These are phyloP conservation scores for Pythium oligandrum DNA, from an alignment of 352 stramenopile genomes.

Conservation along the genomic window DNA sequence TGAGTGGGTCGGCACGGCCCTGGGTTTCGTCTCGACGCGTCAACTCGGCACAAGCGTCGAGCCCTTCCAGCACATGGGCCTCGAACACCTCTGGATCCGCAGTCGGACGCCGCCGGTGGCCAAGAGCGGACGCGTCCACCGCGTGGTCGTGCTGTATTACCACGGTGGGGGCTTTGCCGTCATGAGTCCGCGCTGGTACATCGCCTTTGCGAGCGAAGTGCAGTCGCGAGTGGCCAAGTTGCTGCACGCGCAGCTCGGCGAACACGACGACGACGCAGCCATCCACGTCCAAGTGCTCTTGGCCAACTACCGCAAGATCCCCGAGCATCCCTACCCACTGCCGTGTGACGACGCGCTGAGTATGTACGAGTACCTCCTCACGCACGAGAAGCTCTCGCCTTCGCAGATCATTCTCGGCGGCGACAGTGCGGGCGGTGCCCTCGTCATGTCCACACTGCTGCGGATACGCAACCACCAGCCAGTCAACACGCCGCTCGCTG, in stretches of 20 bases:
- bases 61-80: conserved; percentile 22
- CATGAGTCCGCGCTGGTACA: conserved; percentile 35
- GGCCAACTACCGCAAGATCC: conserved; percentile 45
- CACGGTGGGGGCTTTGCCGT: conserved; percentile 45
- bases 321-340: conserved; percentile 38
- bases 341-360: conserved; percentile 30
- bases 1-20: conserved; percentile 25
- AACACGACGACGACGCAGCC: conserved; percentile 4
- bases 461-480: conserved; percentile 20
- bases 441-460: conserved; percentile 38
- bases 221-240: conserved; percentile 20
- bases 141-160: conserved; percentile 28
- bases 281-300: conserved; percentile 36
- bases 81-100: conserved; percentile 40
- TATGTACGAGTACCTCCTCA: conserved; percentile 39
- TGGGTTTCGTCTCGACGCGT: conserved; percentile 26
- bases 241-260: conserved; percentile 7
- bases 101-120: conserved; percentile 3
- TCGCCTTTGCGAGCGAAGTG: conserved; percentile 30
- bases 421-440: conserved; percentile 35
- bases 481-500: conserved; percentile 25
- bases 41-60: conserved; percentile 19
- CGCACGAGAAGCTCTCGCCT: conserved; percentile 24
- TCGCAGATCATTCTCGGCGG: conserved; percentile 35
- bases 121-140: conserved; percentile 1